A percentile compares a stretch with the other conserved stretches of the same genome.
Evolutionary conservation across 177 flowering plant species (phyloP).

Genomic region (Vitis hybrid): DNA sequence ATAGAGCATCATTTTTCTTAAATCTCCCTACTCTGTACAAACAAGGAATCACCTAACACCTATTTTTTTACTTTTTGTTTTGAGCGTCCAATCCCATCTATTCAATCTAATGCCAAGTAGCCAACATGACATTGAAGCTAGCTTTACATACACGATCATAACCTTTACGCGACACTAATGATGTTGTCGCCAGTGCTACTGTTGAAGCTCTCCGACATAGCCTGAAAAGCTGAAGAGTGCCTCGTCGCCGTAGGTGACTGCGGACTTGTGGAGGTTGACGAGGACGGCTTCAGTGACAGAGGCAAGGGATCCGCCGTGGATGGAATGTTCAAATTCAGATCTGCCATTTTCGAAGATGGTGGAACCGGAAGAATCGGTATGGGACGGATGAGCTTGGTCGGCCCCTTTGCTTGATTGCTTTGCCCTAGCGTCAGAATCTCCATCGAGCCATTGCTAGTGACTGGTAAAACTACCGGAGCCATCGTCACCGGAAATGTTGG

Average conservation of each 20-base stretch:
- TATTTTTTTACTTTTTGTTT: background rate
- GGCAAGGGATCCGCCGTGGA: constrained; percentile 21
- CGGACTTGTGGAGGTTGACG: constrained; percentile 24
- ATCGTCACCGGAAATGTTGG: constrained; percentile 17
- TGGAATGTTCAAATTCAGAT: constrained; percentile 35
- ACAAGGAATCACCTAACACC: constrained; percentile 23
- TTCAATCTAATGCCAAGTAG: background rate
- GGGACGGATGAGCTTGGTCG: constrained; percentile 36
- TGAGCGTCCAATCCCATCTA: too few relatives aligned
- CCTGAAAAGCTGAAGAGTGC: constrained; percentile 32
- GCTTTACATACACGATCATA: background rate
- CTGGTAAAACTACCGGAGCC: constrained; percentile 21
- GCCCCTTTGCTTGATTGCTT: background rate
- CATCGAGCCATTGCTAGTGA: constrained; percentile 12
- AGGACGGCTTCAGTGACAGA: constrained; percentile 35
- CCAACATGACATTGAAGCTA: background rate
- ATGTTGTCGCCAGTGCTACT: constrained; percentile 44
- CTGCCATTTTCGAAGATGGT: constrained; percentile 54
- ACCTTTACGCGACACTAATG: constrained; percentile 59
- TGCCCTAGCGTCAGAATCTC: constrained; percentile 27
- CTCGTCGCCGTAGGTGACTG: constrained; percentile 17
- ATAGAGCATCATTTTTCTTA: background rate
- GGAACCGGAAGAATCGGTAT: constrained; percentile 41
- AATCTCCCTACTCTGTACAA: constrained; percentile 15
- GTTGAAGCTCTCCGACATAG: constrained; percentile 26